Conservation (phyloP, 108 stramenopile genomes). For the Cyclostephanos invisitatus region DNA sequence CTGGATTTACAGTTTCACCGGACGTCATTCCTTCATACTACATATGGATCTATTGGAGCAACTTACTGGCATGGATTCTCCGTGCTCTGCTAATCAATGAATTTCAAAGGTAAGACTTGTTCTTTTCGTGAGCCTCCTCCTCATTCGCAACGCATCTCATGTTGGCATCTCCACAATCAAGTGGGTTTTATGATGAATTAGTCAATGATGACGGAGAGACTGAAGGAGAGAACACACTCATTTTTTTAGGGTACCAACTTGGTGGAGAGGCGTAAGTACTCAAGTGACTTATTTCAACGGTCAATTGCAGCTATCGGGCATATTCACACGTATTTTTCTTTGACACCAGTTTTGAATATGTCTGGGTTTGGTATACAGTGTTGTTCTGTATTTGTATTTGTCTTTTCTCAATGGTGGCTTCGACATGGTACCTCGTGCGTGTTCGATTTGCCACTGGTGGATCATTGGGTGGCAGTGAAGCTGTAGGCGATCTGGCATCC, state of each 20-base stretch:
- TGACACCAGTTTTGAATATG: constrained; percentile 21
- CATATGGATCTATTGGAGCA: constrained; percentile 74
- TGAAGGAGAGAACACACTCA: constrained; percentile 52
- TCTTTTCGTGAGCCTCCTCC: not conserved
- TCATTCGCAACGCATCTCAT: not conserved
- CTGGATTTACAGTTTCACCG: constrained; percentile 67
- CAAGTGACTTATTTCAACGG: not conserved
- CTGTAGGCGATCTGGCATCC: constrained; percentile 18
- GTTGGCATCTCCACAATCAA: not conserved
- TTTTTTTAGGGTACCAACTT: constrained; percentile 46
- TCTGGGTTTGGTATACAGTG: constrained; percentile 49
- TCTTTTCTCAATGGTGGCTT: constrained; percentile 17
- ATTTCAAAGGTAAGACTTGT: constrained; percentile 32
- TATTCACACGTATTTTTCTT: not conserved
- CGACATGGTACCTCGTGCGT: constrained; percentile 16
- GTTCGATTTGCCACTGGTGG: constrained; percentile 33
- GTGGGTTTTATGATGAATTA: constrained; percentile 51
- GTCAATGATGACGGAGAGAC: constrained; percentile 38
- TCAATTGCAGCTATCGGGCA: not conserved
- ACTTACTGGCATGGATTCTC: constrained; percentile 62
- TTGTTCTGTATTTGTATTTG: constrained; percentile 34
- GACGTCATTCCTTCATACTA: constrained; percentile 51
- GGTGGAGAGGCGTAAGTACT: constrained; percentile 29
- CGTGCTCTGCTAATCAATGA: constrained; percentile 63
- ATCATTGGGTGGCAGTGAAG: constrained; percentile 19